Conservation (phyloP, 768 basidiomycete species). For the Flagelloscypha sp. region DNA sequence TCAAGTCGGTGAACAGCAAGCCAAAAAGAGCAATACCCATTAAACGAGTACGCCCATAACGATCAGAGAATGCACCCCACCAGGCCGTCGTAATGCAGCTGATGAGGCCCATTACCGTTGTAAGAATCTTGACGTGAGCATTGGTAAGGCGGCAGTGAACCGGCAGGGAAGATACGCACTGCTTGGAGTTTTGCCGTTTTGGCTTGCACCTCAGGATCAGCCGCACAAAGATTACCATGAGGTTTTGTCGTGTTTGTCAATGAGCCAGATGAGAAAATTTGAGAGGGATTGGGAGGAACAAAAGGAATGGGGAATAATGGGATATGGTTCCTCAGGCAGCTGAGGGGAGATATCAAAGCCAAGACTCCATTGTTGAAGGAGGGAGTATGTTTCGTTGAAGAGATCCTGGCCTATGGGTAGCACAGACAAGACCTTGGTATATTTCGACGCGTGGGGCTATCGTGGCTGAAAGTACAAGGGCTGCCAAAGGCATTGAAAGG, state of each 20-base stretch:
- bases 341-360: too few relatives aligned
- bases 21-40: slow-evolving; percentile 57
- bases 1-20: slow-evolving; percentile 52
- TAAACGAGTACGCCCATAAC: slow-evolving; percentile 59
- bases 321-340: too few relatives aligned
- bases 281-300: too few relatives aligned
- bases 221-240: slow-evolving; percentile 45
- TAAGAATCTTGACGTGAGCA: slow-evolving; percentile 36
- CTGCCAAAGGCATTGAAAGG: slow-evolving; percentile 40
- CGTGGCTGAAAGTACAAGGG: slow-evolving; percentile 47
- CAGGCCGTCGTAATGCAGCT: slow-evolving; percentile 74
- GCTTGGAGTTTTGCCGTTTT: slow-evolving; percentile 56
- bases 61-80: slow-evolving; percentile 77
- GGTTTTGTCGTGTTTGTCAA: too few relatives aligned
- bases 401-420: slow-evolving; percentile 54
- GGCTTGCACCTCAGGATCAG: slow-evolving; percentile 70
- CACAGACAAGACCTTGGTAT: slow-evolving; percentile 66
- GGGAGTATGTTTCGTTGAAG: too few relatives aligned
- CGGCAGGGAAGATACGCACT: slow-evolving; percentile 29
- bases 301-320: too few relatives aligned
- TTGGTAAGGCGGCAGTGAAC: slow-evolving; percentile 2
- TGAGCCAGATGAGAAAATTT: too few relatives aligned
- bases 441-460: slow-evolving; percentile 68
- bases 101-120: slow-evolving; percentile 60
- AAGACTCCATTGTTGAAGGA: too few relatives aligned